Evolutionary conservation across 495 filamentous ascomycete species (phyloP), one percentile per base, ranked within the genome.

Genomic region (Amorphotheca resinae): DNA sequence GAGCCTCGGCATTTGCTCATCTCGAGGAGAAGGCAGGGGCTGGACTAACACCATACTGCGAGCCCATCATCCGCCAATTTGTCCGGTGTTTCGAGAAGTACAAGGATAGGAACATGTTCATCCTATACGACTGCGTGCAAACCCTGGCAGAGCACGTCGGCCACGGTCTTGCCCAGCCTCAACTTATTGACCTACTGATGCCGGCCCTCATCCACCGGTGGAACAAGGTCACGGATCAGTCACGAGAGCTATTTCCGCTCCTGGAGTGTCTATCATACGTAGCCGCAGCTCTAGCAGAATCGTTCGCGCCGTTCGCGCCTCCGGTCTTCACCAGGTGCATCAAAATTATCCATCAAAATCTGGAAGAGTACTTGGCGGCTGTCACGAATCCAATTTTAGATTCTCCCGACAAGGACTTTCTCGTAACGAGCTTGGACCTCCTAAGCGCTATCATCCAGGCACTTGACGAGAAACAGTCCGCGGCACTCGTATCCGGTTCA

Each of bases 71-170:
- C 38, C 78, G 75, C 32, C 93, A 96, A 59, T 96, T 87, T 54
- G 89, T 94, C 31, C 65, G 73, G 45, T 96, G 93, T 60, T 96
- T 99, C 64, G 70, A 63, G 20, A 84, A 80, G 60, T 99, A 96
- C 74, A 95, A 99, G 68, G 89, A 96, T 59, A 78, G 85, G 38
- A 99, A 99, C 67, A 95, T 95, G 77, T 95, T 89, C 65, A 87
- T 96, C 44, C 77, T 99, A 26, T 99, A 99, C 63, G 93, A 96
- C 65, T 99, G 91, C 63, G 84, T 99, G 36, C 91, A 99, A 63
- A 96, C 93, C 0, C 67, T 99, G 30, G 91, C 91, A 11, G 93
- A 99, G 57, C 80, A 87, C 59, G 82, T 96, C 36, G 83, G 85
- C 38, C 76, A 76, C 14, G 76, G 81, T 33, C 65, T 99, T 33